Base-by-base conservation (phyloP, 805 yeast genomes). In the Sporopachydermia quercuum region DNA sequence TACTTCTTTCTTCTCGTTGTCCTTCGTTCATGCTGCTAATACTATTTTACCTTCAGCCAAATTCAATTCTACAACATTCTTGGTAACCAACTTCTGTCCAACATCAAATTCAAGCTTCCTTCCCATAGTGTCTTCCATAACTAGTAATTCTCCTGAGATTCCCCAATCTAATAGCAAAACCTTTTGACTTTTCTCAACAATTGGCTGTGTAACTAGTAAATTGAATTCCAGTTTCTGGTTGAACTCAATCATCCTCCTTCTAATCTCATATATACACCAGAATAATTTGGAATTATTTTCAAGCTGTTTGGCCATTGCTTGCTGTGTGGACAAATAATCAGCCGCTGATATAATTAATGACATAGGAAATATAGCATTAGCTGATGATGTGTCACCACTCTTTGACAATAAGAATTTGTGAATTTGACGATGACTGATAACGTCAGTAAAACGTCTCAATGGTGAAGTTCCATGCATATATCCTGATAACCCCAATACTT, bases 401-500 rank as follows among this genome's bases (percentile, higher is more conserved):
- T n/a, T 8, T 23, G 8, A 8, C n/a, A 23, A n/a, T 8, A 23
- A n/a, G n/a, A 23, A 23, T n/a, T 53, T 45, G 18, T 37, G 39
- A 11, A 37, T 6, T n/a, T 37, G 39, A 18, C 39, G 18, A 14
- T 37, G 39, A 4, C 16, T 8, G 4, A 37, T 23, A 6, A 37
- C 5, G n/a, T 37, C 39, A 5, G 30, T 42, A 50, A 19, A 27
- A 15, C 2, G 27, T 37, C 14, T 36, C 43, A 8, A 46, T 37
- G 1, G 43, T 37, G 4, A 55, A 47, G 8, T 49, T 42, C 37
- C 39, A 8, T 37, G 39, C 14, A 35, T 37, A 17, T 37, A 37
- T 13, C 13, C 6, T n/a, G 39, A 18, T 8, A 19, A 19, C 5
- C 39, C 39, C 6, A 37, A 14, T 18, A 50, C 51, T 1, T 38